A percentile compares a stretch with the other conserved stretches of the same genome.
phyloP scores from a whole-genome alignment of 257 asterid genomes.

The Solanum sejunctum region DNA sequence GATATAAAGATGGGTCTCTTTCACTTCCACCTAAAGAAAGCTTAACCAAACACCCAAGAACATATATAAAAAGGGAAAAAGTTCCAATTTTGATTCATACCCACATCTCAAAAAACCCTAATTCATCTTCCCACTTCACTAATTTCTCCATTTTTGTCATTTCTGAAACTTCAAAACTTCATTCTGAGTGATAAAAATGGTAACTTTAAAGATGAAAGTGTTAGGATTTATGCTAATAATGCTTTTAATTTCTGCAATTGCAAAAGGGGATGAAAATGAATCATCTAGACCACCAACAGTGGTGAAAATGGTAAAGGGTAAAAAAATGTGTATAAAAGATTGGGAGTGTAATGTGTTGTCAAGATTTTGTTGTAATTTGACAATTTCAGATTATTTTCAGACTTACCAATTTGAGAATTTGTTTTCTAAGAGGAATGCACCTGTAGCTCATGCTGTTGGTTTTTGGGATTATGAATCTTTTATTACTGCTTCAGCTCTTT shows the following conservation, averaged over 20 bases:
- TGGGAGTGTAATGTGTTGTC: slow-evolving; percentile 69
- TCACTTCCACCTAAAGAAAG: slow-evolving; percentile 18
- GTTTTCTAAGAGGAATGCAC: slow-evolving; percentile 62
- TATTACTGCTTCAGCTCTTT: slow-evolving; percentile 53
- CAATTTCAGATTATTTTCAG: slow-evolving; percentile 60
- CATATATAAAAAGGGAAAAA: background rate
- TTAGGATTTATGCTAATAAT: slow-evolving; percentile 14
- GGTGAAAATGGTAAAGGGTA: slow-evolving; percentile 46
- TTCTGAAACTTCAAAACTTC: background rate
- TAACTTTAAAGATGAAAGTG: slow-evolving; percentile 1
- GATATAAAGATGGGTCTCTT: background rate
- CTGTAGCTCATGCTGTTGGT: slow-evolving; percentile 64
- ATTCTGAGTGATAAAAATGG: slow-evolving; percentile 1
- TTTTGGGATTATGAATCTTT: slow-evolving; percentile 78
- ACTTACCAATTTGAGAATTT: slow-evolving; percentile 63
- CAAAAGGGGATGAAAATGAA: slow-evolving; percentile 9
- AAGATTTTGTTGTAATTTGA: slow-evolving; percentile 58
- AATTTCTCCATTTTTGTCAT: background rate
- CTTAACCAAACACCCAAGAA: background rate
- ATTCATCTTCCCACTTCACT: background rate
- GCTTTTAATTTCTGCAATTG: slow-evolving; percentile 1
- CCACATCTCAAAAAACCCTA: background rate
- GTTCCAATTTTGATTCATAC: background rate
- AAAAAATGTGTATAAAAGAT: slow-evolving; percentile 52
- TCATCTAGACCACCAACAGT: slow-evolving; percentile 21